Evolutionary conservation across 2,329 filamentous ascomycete species (phyloP), one percentile per base, ranked within the genome.

Genomic region (Pestalotiopsis sp.): DNA sequence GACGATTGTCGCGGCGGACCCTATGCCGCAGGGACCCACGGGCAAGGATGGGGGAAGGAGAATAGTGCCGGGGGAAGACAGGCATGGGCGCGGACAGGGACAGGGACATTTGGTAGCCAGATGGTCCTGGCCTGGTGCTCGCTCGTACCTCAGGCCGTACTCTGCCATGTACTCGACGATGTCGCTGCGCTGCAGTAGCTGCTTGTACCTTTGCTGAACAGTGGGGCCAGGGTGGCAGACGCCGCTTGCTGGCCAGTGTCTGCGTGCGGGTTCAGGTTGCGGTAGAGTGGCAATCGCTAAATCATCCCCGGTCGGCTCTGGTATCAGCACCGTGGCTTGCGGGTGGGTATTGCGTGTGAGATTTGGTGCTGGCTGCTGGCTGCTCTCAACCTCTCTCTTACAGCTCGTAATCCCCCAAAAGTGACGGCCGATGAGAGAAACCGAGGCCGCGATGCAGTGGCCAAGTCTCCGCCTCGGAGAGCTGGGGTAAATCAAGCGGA

Each of bases 241-340:
- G 59, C 38, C 38, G 61, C 61, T 64, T 23, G 61, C 57, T 59
- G 57, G 57, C 14, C 27, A 17, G 17, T 59, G 27, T 36, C 23
- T 36, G 57, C 20, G 20, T 52, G 38, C 39, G 61, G 61, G 39
- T 49, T 49, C 61, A 64, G 20, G 38, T 25, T 64, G 23, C 61
- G 38, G 61, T 64, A 49, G 61, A 64, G 61, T 64, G 61, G 61
- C 61, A 64, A 49, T 64, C 61, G 61, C 61, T 64, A 49, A 64
- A 14, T 41, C 27, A 41, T 38, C 59, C 61, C 61, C 61, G 61
- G 61, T 14, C 38, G 38, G 38, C 61, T 49, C 39, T 64, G 61
- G 61, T 64, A 64, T 64, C 61, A 64, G 61, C 39, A 64, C 38
- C 39, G 39, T 64, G 61, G 61, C 61, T 64, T 64, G 61, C 61